Evolutionary conservation across 169 alveolate genomes (phyloP), one percentile per base, ranked within the genome.

Genomic region (Plasmodium ovale): DNA sequence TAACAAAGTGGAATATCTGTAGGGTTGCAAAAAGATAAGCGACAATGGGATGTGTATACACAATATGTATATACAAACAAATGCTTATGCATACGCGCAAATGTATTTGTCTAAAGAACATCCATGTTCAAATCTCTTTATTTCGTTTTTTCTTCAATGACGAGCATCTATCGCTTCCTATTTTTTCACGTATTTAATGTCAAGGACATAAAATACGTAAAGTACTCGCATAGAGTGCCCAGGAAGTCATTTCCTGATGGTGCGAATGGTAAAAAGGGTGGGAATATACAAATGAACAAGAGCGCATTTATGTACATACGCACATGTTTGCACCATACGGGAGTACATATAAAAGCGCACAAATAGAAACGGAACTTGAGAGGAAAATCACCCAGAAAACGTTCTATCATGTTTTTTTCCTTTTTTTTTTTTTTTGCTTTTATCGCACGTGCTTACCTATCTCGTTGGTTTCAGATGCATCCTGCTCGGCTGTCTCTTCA

Each of bases 191-290:
- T 5, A 1, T 47, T 77, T 39, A 77, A 64, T 31, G 88, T 44
- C 44, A 77, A 29, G 54, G 60, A 60, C 88, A 77, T 77, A 19
- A 77, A 31, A 27, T 77, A 77, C 23, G 88, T 64, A 53, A 77
- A 77, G 27, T 37, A 54, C 37, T 77, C 88, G 44, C 88, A 77
- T 77, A 77, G 39, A 23, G 39, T 44, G 62, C 62, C 88, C 51
- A 77, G 16, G 9, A 60, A 16, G 12, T 19, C 39, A 67, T 47
- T n/a, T n/a, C 60, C 88, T 77, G 74, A 49, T 35, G n/a, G 27
- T 12, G 14, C 35, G 23, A 35, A 60, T 29, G 60, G 33, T n/a
- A 49, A 54, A 44, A 49, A 33, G 44, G 56, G 35, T 37, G 42
- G 25, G 27, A 77, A 62, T 59, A 31, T 2, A 12, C 27, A 29